Conservation (phyloP, 768 basidiomycete species). For the Tricholoma bakamatsutake region DNA sequence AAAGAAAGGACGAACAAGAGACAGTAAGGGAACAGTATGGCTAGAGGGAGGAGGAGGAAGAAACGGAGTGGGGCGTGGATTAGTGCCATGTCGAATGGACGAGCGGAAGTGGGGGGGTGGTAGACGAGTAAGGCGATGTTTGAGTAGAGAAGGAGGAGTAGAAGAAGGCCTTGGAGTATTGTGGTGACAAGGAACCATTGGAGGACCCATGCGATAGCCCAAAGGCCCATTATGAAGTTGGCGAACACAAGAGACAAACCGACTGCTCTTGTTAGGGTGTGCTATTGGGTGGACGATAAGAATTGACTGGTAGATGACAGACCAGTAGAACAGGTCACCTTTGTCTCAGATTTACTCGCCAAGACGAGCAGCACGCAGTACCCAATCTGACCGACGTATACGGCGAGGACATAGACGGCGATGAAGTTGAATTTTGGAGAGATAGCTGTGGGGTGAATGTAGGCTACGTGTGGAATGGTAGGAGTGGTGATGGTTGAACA, state of each 20-base stretch:
- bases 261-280: conserved; percentile 70
- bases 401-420: conserved; percentile 50
- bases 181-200: conserved; percentile 75
- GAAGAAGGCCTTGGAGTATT: conserved; percentile 62
- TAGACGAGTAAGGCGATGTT: conserved; percentile 75
- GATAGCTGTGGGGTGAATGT: conserved; percentile 59
- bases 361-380: conserved; percentile 78
- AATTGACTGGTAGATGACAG: background rate
- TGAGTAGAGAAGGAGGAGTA: conserved; percentile 70
- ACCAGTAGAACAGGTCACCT: conserved; percentile 21
- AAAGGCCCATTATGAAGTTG: conserved; percentile 76
- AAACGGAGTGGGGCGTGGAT: conserved; percentile 86
- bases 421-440: conserved; percentile 59
- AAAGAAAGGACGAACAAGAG: conserved; percentile 44
- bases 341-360: conserved; percentile 72
- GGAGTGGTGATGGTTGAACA: conserved; percentile 67
- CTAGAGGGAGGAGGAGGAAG: conserved; percentile 49
- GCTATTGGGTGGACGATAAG: conserved; percentile 5
- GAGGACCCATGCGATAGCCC: conserved; percentile 76
- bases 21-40: conserved; percentile 50
- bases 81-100: conserved; percentile 73
- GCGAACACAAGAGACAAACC: conserved; percentile 70
- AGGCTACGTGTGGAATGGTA: conserved; percentile 39
- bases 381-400: conserved; percentile 68
- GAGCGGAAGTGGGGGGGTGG: conserved; percentile 48